Percentiles rank a stretch among this genome's conserved stretches.
Conservation (phyloP, 129 eudicot genomes). For the Saposhnikovia divaricata region DNA sequence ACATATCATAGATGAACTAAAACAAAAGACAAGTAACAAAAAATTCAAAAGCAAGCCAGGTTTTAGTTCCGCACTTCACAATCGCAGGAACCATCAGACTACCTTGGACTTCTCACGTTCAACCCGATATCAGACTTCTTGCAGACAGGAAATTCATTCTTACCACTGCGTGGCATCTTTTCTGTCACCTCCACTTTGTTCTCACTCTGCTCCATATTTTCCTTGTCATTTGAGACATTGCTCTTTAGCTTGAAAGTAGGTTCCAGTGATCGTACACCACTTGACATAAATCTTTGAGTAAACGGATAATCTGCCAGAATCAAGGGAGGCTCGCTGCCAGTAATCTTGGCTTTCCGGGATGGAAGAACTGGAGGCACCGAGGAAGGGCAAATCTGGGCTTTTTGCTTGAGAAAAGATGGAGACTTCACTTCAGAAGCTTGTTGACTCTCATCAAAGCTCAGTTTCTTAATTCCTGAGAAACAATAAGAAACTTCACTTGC, state of each 20-base stretch:
- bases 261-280: not conserved
- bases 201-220: slow-evolving; percentile 21
- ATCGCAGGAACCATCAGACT: too few species aligned
- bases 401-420: not conserved
- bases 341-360: not conserved
- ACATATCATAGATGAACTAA: too few species aligned
- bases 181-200: slow-evolving; percentile 1
- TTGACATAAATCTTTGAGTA: not conserved
- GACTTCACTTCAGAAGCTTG: not conserved
- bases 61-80: too few species aligned
- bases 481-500: too few species aligned
- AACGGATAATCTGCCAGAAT: slow-evolving; percentile 9
- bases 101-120: too few species aligned
- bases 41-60: too few species aligned
- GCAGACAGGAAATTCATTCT: too few species aligned
- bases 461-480: too few species aligned
- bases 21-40: too few species aligned
- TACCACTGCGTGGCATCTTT: not conserved
- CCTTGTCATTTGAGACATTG: slow-evolving; percentile 33
- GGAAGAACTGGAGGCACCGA: not conserved
- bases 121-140: too few species aligned
- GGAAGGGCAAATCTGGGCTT: not conserved
- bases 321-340: not conserved
- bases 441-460: not conserved
- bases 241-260: not conserved